phyloP scores from a whole-genome alignment of 441 rosid species.

The Sinapis alba region DNA sequence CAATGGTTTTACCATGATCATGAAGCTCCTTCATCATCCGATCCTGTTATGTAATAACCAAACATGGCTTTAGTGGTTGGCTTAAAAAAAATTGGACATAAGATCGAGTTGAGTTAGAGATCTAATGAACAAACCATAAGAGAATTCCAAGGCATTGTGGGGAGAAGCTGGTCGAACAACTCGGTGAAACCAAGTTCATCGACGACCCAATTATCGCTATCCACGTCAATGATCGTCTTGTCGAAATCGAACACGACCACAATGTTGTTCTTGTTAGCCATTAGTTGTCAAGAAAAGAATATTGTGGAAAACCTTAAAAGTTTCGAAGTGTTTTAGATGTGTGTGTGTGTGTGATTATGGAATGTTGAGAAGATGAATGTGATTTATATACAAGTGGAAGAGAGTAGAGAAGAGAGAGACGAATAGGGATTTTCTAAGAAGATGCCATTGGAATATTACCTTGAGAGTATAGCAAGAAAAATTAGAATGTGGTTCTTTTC shows the following conservation, averaged over 20 bases:
- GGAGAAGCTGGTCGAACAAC: conserved; percentile 67
- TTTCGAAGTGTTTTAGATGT: background rate
- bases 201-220: conserved; percentile 76
- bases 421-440: background rate
- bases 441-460: conserved; percentile 44
- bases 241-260: conserved; percentile 70
- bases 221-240: conserved; percentile 77
- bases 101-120: background rate
- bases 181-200: conserved; percentile 66
- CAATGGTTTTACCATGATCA: conserved; percentile 46
- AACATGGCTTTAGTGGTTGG: background rate
- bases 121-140: conserved; percentile 53
- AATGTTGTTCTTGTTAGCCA: conserved; percentile 34
- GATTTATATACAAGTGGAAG: conserved; percentile 15
- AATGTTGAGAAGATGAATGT: conserved; percentile 8
- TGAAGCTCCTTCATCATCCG: conserved; percentile 57
- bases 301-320: background rate
- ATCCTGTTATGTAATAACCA: conserved; percentile 34
- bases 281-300: background rate
- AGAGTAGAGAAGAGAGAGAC: background rate
- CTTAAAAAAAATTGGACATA: background rate
- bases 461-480: background rate
- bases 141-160: conserved; percentile 82
- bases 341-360: conserved; percentile 1
- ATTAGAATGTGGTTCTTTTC: background rate